A percentile compares a stretch with the other conserved stretches of the same genome.
Conservation (phyloP, 805 yeast genomes). For the Huiozyma sinensis region DNA sequence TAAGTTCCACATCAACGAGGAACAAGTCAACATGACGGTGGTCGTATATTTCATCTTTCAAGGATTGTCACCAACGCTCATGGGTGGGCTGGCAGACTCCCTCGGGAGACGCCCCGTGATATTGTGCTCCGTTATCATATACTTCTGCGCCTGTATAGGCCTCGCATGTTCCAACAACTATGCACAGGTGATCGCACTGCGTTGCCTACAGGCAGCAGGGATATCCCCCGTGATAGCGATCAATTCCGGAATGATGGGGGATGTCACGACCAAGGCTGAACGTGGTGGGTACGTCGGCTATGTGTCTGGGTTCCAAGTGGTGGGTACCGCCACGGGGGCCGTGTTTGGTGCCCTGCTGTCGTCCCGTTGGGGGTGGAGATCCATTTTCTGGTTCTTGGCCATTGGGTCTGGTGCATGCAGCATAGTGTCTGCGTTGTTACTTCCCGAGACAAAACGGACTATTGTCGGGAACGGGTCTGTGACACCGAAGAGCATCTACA, state of each 20-base stretch:
- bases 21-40: conserved; percentile 56
- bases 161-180: conserved; percentile 49
- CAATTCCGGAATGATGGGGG: conserved; percentile 62
- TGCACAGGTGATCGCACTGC: conserved; percentile 50
- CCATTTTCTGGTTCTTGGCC: conserved; percentile 64
- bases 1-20: conserved; percentile 45
- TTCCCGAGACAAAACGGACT: conserved; percentile 70
- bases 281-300: conserved; percentile 66
- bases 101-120: conserved; percentile 65
- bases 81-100: conserved; percentile 58
- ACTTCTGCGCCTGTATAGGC: conserved; percentile 53
- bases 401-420: conserved; percentile 46
- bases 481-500: conserved; percentile 34
- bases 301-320: conserved; percentile 49
- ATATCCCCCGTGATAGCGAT: conserved; percentile 69
- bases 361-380: conserved; percentile 54
- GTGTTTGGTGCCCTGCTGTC: conserved; percentile 42
- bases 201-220: conserved; percentile 71
- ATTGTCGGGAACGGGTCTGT: conserved; percentile 69
- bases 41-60: conserved; percentile 70
- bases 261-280: conserved; percentile 50
- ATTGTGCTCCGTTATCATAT: conserved; percentile 42
- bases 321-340: conserved; percentile 75
- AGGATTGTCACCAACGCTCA: conserved; percentile 65
- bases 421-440: conserved; percentile 24